Evolutionary conservation across 192 early-diverging fungal species (phyloP), one percentile per base, ranked within the genome.

Genomic region (Backusella australiensis): DNA sequence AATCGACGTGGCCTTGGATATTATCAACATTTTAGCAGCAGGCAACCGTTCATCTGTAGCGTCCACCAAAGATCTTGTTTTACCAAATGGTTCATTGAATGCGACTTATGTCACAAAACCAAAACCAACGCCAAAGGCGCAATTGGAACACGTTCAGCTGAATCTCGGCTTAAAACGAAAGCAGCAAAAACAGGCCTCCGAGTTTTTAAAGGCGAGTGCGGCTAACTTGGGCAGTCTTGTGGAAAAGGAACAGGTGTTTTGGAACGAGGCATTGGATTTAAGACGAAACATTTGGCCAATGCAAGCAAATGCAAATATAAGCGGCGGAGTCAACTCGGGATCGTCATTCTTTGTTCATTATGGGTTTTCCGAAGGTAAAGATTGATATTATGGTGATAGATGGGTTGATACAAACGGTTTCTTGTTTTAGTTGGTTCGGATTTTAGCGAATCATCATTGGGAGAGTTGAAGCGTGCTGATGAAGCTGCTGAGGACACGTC

Each of bases 51-150:
- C 41, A 11, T 39, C 65, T 15, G 63, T 53, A n/a, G 26, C 77
- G 0, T 29, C 68, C 7, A 41, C 63, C 15, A 82, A 82, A 4
- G 72, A 78, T 67, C 46, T 83, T 41, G 82, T 83, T 21, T 34
- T 83, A 26, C 82, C 82, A 34, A 67, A 75, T 6, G 78, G 75
- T 6, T 63, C 82, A n/a, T 32, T 83, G 29, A 75, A 76, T 26
- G 78, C 82, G 3, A 83, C 82, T 4, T 83, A 83, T 72, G 82
- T 83, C 4, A 69, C 82, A 34, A 83, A 79, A 68, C 82, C 82
- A 56, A 79, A 77, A 35, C 41, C 75, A 14, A 77, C 82, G 1
- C 21, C 38, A 38, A 83, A 83, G 34, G 73, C 75, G 21, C 75
- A 77, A 38, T 63, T 80, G 17, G 82, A 83, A 46, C 53, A 67